These are phyloP conservation scores for Aspergillus fumigatus DNA, from an alignment of 2,329 filamentous ascomycete species.

Conservation along the genomic window DNA sequence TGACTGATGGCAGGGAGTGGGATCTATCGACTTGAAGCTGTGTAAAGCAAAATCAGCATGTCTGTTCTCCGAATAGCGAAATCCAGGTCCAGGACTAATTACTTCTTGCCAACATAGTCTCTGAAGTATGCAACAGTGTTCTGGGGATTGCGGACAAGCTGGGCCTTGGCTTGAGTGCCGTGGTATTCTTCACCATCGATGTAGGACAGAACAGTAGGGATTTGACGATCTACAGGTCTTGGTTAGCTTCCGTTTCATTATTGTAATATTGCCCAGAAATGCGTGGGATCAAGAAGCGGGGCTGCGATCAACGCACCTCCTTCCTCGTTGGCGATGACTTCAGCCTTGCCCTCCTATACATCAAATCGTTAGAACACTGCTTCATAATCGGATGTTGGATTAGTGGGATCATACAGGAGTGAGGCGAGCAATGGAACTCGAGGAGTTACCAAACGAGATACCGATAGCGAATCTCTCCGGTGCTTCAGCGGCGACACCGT, in stretches of 20 bases:
- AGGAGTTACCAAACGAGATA: constrained; percentile 96
- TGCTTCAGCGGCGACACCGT: constrained; percentile 43
- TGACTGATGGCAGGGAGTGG: constrained; percentile 87
- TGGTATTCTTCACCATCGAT: constrained; percentile 95
- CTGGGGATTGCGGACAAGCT: constrained; percentile 84
- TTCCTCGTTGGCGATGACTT: constrained; percentile 98
- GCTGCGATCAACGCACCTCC: constrained; percentile 60
- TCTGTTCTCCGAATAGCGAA: neutral
- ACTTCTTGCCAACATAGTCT: constrained; percentile 94
- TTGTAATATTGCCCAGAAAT: neutral
- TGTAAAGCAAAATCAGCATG: constrained; percentile 9
- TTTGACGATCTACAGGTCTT: constrained; percentile 72
- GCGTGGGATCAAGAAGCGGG: neutral
- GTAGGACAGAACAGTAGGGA: constrained; percentile 90
- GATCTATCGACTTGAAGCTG: constrained; percentile 90
- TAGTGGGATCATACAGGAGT: constrained; percentile 47
- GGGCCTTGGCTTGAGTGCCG: constrained; percentile 88
- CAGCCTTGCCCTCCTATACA: constrained; percentile 76
- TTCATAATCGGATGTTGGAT: neutral
- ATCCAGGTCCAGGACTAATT: constrained; percentile 21
- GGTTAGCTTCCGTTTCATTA: constrained; percentile 14
- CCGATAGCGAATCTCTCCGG: constrained; percentile 70
- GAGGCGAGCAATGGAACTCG: constrained; percentile 94
- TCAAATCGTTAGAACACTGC: neutral
- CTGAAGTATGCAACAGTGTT: constrained; percentile 96